These are phyloP conservation scores for Vitis vinifera DNA, from an alignment of 164 flowering plant genomes.

Conservation along the genomic window ASM3070453v1 NC_081811.1:632501-633000, in stretches of 20 bases:
- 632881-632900: no score
- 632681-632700: conserved; percentile 68
- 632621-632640: conserved; percentile 92
- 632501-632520: conserved; percentile 71
- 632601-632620: conserved; percentile 89
- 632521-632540: conserved; percentile 96
- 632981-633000: no score
- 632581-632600: conserved; percentile 99
- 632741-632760: neutral
- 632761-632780: neutral
- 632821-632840: no score
- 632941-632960: no score
- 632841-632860: no score
- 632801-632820: neutral
- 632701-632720: conserved; percentile 45
- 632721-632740: neutral
- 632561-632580: conserved; percentile 87
- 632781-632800: neutral
- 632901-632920: no score
- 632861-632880: no score
- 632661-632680: conserved; percentile 85
- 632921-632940: no score
- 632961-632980: no score
- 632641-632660: conserved; percentile 87
- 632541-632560: conserved; percentile 89